A percentile compares a stretch with the other conserved stretches of the same genome.
Conservation (phyloP, 1,284 basidiomycete species). For the Volvariella surrecta region DNA sequence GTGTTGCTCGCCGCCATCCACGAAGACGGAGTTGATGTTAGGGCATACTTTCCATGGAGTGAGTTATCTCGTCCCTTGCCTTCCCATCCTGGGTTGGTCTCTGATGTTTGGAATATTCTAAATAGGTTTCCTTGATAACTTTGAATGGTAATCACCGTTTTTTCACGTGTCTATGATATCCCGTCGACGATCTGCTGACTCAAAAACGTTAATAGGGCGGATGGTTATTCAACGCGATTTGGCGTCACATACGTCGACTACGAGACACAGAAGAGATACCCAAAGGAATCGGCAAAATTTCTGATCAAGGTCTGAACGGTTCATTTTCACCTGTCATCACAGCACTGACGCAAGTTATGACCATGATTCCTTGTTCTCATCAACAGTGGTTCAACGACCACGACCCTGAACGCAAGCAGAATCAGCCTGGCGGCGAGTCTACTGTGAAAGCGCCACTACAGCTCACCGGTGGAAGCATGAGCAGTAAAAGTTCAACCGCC, state of each 20-base stretch:
- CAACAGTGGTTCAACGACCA: conserved; percentile 1
- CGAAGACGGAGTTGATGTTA: conserved; percentile 63
- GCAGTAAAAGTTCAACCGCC: neutral
- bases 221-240: conserved; percentile 58
- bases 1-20: conserved; percentile 51
- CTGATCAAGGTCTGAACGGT: conserved; percentile 27
- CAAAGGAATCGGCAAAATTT: conserved; percentile 61
- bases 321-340: neutral
- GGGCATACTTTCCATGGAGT: conserved; percentile 74
- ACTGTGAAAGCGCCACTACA: neutral
- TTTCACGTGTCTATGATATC: neutral
- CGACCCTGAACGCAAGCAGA: neutral
- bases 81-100: neutral
- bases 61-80: conserved; percentile 12
- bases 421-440: neutral
- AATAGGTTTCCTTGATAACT: conserved; percentile 61
- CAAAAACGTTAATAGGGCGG: conserved; percentile 29
- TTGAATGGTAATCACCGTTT: conserved; percentile 47
- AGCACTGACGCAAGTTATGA: neutral
- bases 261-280: conserved; percentile 61
- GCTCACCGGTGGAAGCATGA: neutral
- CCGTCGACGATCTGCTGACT: neutral
- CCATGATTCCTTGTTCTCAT: neutral
- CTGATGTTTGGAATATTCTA: conserved; percentile 2
- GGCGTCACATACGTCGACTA: conserved; percentile 67